Evolutionary conservation across 345 rosid genomes (phyloP).

Genomic region (Brassica carinata): DNA sequence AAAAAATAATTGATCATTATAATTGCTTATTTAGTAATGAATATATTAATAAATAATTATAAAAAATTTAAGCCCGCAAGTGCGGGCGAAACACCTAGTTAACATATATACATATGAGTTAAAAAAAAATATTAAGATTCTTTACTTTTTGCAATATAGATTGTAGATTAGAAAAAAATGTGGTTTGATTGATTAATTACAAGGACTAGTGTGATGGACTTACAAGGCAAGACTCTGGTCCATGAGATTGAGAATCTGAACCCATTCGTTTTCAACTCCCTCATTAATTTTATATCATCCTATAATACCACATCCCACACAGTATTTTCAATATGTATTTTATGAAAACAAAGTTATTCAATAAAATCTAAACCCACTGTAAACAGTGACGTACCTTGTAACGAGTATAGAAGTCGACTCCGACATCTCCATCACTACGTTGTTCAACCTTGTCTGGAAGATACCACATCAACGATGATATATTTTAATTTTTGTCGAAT

Average conservation of each 20-base stretch:
- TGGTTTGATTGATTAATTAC: not conserved
- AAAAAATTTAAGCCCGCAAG: no score
- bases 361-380: not conserved
- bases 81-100: no score
- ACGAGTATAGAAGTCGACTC: slow-evolving; percentile 38
- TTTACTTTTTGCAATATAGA: not conserved
- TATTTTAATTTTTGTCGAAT: not conserved
- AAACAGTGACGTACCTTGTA: slow-evolving; percentile 34
- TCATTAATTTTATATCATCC: slow-evolving; percentile 38
- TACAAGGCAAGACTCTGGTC: slow-evolving; percentile 41
- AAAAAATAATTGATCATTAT: no score
- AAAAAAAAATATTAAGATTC: not conserved
- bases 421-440: slow-evolving; percentile 12
- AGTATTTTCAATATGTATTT: not conserved
- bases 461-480: not conserved
- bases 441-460: slow-evolving; percentile 29
- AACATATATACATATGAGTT: not conserved
- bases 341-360: not conserved
- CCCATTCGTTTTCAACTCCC: slow-evolving; percentile 34
- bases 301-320: not conserved
- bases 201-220: slow-evolving; percentile 20
- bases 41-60: no score
- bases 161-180: not conserved
- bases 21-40: no score
- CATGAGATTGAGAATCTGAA: slow-evolving; percentile 43